These are phyloP conservation scores for Penicillium sp. DNA, from an alignment of 2,329 filamentous ascomycete species.

Conservation along the genomic window DNA sequence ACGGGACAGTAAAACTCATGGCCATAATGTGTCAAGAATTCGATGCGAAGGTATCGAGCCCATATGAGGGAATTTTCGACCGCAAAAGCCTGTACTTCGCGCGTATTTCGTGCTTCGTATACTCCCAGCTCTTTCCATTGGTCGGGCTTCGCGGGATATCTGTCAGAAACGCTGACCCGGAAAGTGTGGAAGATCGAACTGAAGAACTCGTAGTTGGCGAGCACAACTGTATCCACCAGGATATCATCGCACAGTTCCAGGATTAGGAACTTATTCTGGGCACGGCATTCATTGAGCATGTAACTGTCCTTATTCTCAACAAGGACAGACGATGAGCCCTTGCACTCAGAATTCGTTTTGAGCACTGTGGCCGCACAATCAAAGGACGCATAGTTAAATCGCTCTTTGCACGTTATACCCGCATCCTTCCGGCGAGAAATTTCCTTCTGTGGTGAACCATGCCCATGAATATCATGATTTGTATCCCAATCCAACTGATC, in stretches of 20 bases:
- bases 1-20: slow-evolving; percentile 97
- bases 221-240: slow-evolving; percentile 90
- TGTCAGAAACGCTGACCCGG: slow-evolving; percentile 87
- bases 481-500: slow-evolving; percentile 5
- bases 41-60: slow-evolving; percentile 89
- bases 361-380: slow-evolving; percentile 93
- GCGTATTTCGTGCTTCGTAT: slow-evolving; percentile 88
- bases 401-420: slow-evolving; percentile 95
- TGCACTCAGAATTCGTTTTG: slow-evolving; percentile 84
- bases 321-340: slow-evolving; percentile 84
- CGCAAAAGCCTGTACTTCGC: slow-evolving; percentile 91
- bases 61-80: slow-evolving; percentile 95
- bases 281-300: slow-evolving; percentile 90
- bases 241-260: slow-evolving; percentile 88
- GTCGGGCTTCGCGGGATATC: slow-evolving; percentile 88
- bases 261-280: slow-evolving; percentile 88
- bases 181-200: slow-evolving; percentile 95
- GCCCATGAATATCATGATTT: slow-evolving; percentile 37
- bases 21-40: slow-evolving; percentile 91
- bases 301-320: slow-evolving; percentile 99
- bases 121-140: slow-evolving; percentile 89
- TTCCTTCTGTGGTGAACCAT: slow-evolving; percentile 55
- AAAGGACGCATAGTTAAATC: slow-evolving; percentile 97
- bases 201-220: slow-evolving; percentile 99
- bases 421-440: slow-evolving; percentile 83